Conservation (phyloP, 2,329 filamentous ascomycete species). For the Penicillium vulpinum region DNA sequence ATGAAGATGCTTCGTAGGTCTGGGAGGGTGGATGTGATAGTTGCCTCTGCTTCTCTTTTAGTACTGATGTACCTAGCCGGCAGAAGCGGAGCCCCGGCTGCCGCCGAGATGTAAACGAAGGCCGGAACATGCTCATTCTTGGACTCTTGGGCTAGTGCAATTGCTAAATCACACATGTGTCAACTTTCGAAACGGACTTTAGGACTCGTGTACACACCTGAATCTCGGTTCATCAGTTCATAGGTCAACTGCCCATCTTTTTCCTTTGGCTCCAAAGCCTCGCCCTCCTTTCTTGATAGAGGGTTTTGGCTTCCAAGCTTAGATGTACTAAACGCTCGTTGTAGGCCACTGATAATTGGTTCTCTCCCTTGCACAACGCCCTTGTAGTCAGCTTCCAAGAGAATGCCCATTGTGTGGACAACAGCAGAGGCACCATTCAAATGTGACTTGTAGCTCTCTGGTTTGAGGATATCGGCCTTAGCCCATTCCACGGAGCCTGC, state of each 20-base stretch:
- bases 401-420: conserved; percentile 92
- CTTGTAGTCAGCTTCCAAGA: conserved; percentile 98
- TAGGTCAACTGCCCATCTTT: conserved; percentile 81
- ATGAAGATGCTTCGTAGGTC: conserved; percentile 77
- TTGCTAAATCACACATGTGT: conserved; percentile 55
- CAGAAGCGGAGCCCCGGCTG: conserved; percentile 79
- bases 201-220: conserved; percentile 43
- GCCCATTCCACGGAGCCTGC: conserved; percentile 81
- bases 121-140: conserved; percentile 62
- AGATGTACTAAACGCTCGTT: conserved; percentile 71
- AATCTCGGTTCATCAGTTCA: conserved; percentile 94
- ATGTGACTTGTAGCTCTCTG: conserved; percentile 73
- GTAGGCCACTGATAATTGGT: conserved; percentile 74
- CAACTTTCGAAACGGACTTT: conserved; percentile 4
- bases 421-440: conserved; percentile 79
- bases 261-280: conserved; percentile 65
- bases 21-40: conserved; percentile 71
- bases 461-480: conserved; percentile 81
- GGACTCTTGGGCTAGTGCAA: conserved; percentile 78
- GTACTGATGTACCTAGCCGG: conserved; percentile 84
- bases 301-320: conserved; percentile 68
- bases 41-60: conserved; percentile 84
- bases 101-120: conserved; percentile 88
- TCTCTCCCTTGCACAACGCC: conserved; percentile 81
- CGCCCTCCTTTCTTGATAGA: conserved; percentile 60